Conservation (phyloP, 2,329 filamentous ascomycete genomes). For the Dactylonectria estremocensis region DNA sequence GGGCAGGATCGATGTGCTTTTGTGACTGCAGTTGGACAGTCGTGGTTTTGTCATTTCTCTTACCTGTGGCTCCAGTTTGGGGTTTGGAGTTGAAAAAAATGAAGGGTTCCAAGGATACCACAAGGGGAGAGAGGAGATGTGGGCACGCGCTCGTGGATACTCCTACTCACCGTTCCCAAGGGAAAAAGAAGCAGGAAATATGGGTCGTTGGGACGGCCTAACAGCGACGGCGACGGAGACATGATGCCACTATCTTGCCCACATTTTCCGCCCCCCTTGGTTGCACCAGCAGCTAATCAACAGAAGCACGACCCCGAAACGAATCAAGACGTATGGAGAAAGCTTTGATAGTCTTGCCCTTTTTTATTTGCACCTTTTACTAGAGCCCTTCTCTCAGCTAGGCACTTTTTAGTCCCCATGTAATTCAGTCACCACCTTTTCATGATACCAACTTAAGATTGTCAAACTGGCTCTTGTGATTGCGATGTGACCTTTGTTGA, state of each 20-base stretch:
- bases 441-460: constrained; percentile 62
- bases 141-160: constrained; percentile 50
- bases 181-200: constrained; percentile 30
- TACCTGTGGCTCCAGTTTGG: constrained; percentile 50
- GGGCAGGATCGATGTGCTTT: constrained; percentile 36
- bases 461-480: constrained; percentile 16
- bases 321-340: constrained; percentile 49
- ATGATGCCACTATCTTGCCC: constrained; percentile 45
- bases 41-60: constrained; percentile 46
- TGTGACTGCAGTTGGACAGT: constrained; percentile 50
- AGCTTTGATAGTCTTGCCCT: constrained; percentile 56
- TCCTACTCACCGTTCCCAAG: constrained; percentile 43
- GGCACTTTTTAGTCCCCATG: constrained; percentile 62
- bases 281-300: constrained; percentile 42
- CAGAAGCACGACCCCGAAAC: constrained; percentile 42
- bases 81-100: constrained; percentile 56
- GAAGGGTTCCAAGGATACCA: constrained; percentile 52
- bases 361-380: constrained; percentile 54
- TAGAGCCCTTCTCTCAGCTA: constrained; percentile 54
- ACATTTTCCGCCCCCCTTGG: constrained; percentile 44
- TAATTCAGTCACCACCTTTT: constrained; percentile 60
- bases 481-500: constrained; percentile 23
- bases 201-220: constrained; percentile 37
- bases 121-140: constrained; percentile 42
- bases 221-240: constrained; percentile 45